These are phyloP conservation scores for Fusarium ramigenum DNA, from an alignment of 2,329 filamentous ascomycete genomes.

Conservation along the genomic window DNA sequence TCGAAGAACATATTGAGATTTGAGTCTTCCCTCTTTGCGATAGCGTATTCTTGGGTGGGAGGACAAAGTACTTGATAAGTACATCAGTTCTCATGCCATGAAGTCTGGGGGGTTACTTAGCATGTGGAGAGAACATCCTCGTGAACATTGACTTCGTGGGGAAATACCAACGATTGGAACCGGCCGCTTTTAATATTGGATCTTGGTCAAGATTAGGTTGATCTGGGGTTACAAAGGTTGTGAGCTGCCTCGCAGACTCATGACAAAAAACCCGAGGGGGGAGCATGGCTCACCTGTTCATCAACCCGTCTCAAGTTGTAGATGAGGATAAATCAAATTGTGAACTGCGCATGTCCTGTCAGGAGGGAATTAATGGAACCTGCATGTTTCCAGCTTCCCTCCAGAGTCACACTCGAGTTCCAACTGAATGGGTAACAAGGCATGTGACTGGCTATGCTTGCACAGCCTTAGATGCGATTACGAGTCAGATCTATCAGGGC, in stretches of 20 bases:
- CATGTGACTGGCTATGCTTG: conserved; percentile 28
- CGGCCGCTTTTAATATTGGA: conserved; percentile 17
- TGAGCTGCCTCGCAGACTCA: not conserved
- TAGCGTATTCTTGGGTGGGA: conserved; percentile 21
- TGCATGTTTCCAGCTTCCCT: conserved; percentile 22
- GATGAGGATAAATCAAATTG: not conserved
- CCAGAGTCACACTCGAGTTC: conserved; percentile 7
- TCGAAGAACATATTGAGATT: conserved; percentile 11
- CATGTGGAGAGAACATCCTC: conserved; percentile 19
- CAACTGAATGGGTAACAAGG: conserved; percentile 23
- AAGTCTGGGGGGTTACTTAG: conserved; percentile 14
- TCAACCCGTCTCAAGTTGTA: not conserved
- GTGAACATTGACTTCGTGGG: conserved; percentile 18
- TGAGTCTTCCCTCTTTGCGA: conserved; percentile 20
- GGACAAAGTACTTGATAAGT: conserved; percentile 22
- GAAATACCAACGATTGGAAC: conserved; percentile 11
- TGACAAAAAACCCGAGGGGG: not conserved
- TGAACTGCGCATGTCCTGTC: conserved; percentile 8
- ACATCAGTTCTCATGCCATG: conserved; percentile 4
- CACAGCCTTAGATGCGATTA: conserved; percentile 14
- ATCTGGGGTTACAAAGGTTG: not conserved
- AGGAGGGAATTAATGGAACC: conserved; percentile 16
- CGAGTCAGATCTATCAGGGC: conserved; percentile 15
- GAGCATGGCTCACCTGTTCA: not conserved
- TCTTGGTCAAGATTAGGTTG: not conserved